These are phyloP conservation scores for Wickerhamiella dianesei DNA, from an alignment of 805 yeast genomes.

Conservation along the genomic window DNA sequence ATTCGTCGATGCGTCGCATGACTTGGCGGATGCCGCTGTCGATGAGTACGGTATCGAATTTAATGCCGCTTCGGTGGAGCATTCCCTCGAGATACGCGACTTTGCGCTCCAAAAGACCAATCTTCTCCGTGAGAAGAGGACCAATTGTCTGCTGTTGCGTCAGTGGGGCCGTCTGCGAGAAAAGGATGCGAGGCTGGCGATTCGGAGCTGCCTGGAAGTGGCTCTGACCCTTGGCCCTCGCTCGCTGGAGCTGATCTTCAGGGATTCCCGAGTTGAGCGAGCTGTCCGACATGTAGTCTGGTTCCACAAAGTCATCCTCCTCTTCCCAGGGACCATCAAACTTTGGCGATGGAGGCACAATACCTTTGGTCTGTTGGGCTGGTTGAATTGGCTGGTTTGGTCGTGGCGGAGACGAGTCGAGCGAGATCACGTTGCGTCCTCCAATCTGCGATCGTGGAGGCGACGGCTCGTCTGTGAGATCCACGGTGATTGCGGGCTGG, in stretches of 20 bases:
- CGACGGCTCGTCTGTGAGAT: neutral
- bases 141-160: slow-evolving; percentile 13
- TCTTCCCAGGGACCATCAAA: too few relatives aligned
- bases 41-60: slow-evolving; percentile 4
- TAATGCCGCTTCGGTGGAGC: slow-evolving; percentile 1
- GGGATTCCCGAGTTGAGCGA: neutral
- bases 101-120: slow-evolving; percentile 18
- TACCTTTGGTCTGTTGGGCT: too few relatives aligned
- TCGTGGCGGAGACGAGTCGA: neutral
- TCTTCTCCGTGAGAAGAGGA: slow-evolving; percentile 16
- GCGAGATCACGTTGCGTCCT: neutral
- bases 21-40: slow-evolving; percentile 11
- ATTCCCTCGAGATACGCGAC: slow-evolving; percentile 4
- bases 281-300: neutral
- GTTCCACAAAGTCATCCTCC: neutral
- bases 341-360: neutral
- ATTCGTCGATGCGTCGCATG: slow-evolving; percentile 11
- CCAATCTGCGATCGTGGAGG: neutral
- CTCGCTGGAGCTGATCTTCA: neutral
- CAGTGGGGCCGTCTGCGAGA: neutral
- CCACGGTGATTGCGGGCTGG: neutral
- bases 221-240: neutral
- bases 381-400: too few relatives aligned
- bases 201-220: neutral
- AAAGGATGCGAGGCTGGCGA: neutral